Base-by-base conservation (phyloP, 441 rosid species). In the Macaranga tanarius region DNA sequence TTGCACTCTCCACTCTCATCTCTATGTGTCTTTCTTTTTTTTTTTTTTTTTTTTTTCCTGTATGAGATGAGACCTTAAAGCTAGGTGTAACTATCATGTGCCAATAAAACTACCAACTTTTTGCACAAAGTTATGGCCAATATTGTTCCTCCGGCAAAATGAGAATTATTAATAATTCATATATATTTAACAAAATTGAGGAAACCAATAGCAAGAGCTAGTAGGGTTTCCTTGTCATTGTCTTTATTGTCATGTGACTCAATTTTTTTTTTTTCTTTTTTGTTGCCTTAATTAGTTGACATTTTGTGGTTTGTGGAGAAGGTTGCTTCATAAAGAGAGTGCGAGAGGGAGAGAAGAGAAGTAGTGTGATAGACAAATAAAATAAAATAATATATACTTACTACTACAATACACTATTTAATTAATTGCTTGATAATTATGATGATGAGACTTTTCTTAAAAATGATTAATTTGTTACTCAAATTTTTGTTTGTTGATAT, bases 101-200 rank as follows among this genome's bases (percentile, higher is more conserved):
- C 60, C 56, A 73, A 65, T 56, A 40, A 45, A 59, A 56, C 64
- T 28, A 62, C 61, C 50, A 15, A 40, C 55, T 65, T 38, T 71
- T 74, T 23, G 19, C 19, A 4, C 17, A 73, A 79, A 83, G 77
- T 64, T 80, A 74, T 86, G 89, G 87, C 84, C 73, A 64, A 40
- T 19, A 84, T 80, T 80, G 67, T 55, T 73, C 76, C 76, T 62
- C 65, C 87, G 86, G 87, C 86, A 86, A 84, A 86, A 26, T 76
- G 20, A 59, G 20, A 56, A 40, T 67, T 19, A 19, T 54, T 23
- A 1, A 15, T 40, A 9, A 12, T 7, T 11, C 2, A 15, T 48
- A 38, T 54, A 10, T 25, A 11, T 34, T 34, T 4, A 34, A 5
- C 6, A 20, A 69, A 56, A 10, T 19, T 34, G 0, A 17, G 1